Evolutionary conservation across 768 basidiomycete genomes (phyloP), one percentile per base, ranked within the genome.

Genomic region (Pisolithus orientalis): DNA sequence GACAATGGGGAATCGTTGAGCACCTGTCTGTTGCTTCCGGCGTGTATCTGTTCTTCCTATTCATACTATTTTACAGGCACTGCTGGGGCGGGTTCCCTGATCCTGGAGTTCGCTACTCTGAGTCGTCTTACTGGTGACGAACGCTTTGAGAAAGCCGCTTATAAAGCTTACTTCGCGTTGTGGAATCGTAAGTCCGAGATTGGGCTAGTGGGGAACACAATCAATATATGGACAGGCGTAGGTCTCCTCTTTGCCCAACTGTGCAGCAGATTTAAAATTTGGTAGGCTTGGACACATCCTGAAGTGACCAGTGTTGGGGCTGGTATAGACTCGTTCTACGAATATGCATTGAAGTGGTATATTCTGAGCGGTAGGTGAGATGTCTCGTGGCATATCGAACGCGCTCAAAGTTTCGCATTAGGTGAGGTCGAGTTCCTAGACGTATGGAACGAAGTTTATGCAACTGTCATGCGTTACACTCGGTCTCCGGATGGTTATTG

Each of bases 271-370:
- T 47, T 52, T 60, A 46, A 51, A 59, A 47, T 34, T 49, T 47
- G 13, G 10, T 24, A 63, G 90, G 66, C 72, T 34, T 96, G 93
- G 93, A 79, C 77, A 13, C 68, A 74, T 45, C 91, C 93, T 16
- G 85, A 91, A 56, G 70, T 85, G 6, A 84, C 83, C 27, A 80
- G 87, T 1, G 88, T 94, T 31, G 95, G 95, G 25, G 96, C 96
- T 6, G 96, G 96, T 1, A 84, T 96, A 40, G 96, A 98, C 65
- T 93, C 90, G 3, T 96, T 95, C 66, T 94, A 88, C 63, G 96
- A 99, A 65, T 94, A 94, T 67, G 89, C 92, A 10, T 68, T 94
- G 42, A 94, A 94, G 62, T 92, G 91, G 83, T 93, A 94, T 64
- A 84, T 95, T 39, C 62, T 93, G 62, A 91, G 88, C 60, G 86